These are phyloP conservation scores for Aphanocladium album DNA, from an alignment of 2,329 filamentous ascomycete species.

Conservation along the genomic window DNA sequence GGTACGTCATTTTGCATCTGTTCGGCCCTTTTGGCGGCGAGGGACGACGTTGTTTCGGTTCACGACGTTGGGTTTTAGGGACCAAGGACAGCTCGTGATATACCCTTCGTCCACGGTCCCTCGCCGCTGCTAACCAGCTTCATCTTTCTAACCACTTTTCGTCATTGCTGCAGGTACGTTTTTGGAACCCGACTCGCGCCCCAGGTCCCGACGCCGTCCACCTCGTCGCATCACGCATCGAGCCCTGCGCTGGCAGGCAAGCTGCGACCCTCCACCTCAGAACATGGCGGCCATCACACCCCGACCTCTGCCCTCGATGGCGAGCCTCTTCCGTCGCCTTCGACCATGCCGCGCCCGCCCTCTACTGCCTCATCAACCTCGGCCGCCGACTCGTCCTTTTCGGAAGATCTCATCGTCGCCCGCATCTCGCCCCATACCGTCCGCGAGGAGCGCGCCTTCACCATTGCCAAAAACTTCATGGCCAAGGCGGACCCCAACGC, in stretches of 20 bases:
- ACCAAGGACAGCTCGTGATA: neutral
- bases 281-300: slow-evolving; percentile 32
- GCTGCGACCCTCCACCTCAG: slow-evolving; percentile 39
- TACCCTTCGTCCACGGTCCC: neutral
- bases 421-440: slow-evolving; percentile 77
- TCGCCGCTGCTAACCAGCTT: neutral
- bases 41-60: too few relatives aligned
- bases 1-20: slow-evolving; percentile 42
- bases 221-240: slow-evolving; percentile 40
- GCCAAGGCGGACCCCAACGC: slow-evolving; percentile 66
- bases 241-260: slow-evolving; percentile 39
- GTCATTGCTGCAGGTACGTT: slow-evolving; percentile 56
- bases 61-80: too few relatives aligned
- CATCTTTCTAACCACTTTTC: slow-evolving; percentile 15
- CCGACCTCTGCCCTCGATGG: slow-evolving; percentile 33
- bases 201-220: slow-evolving; percentile 43
- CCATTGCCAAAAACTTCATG: slow-evolving; percentile 70
- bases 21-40: neutral
- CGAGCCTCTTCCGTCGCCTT: slow-evolving; percentile 17
- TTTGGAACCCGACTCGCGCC: slow-evolving; percentile 57
- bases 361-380: slow-evolving; percentile 29
- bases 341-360: slow-evolving; percentile 28
- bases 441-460: slow-evolving; percentile 80
- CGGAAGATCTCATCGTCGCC: slow-evolving; percentile 68
- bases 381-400: slow-evolving; percentile 44